These are phyloP conservation scores for Globisporangium viniferum DNA, from an alignment of 352 stramenopile species.

Conservation along the genomic window DNA sequence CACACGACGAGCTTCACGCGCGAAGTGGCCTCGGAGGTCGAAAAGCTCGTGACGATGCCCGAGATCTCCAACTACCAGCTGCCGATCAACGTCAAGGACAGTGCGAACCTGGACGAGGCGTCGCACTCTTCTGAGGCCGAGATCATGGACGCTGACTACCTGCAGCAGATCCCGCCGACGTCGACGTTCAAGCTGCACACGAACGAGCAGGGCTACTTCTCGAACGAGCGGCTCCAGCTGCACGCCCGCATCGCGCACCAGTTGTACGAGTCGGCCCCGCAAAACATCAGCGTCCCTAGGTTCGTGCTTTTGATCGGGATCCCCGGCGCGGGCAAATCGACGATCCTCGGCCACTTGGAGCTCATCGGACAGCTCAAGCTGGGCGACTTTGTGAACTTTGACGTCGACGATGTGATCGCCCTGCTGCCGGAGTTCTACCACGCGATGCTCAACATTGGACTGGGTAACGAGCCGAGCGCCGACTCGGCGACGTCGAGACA, in stretches of 20 bases:
- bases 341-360: conserved; percentile 72
- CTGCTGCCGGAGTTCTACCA: conserved; percentile 80
- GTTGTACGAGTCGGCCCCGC: conserved; percentile 52
- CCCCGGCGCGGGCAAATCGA: conserved; percentile 68
- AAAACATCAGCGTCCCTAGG: conserved; percentile 49
- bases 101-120: neutral
- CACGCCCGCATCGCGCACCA: conserved; percentile 77
- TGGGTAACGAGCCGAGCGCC: conserved; percentile 49
- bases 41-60: conserved; percentile 33
- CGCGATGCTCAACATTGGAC: conserved; percentile 76
- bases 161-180: conserved; percentile 27
- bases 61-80: conserved; percentile 27
- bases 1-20: conserved; percentile 50
- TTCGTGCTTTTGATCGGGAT: conserved; percentile 74
- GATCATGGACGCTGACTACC: conserved; percentile 40
- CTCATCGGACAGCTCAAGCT: conserved; percentile 62
- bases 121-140: conserved; percentile 32
- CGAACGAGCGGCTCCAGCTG: conserved; percentile 48
- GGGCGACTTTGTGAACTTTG: conserved; percentile 82
- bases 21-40: conserved; percentile 47
- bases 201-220: conserved; percentile 61
- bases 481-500: conserved; percentile 13
- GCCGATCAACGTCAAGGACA: conserved; percentile 4
- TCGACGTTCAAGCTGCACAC: conserved; percentile 65
- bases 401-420: conserved; percentile 77